Base-by-base conservation (phyloP, 2,329 filamentous ascomycete genomes). In the Fonsecaea nubica region DNA sequence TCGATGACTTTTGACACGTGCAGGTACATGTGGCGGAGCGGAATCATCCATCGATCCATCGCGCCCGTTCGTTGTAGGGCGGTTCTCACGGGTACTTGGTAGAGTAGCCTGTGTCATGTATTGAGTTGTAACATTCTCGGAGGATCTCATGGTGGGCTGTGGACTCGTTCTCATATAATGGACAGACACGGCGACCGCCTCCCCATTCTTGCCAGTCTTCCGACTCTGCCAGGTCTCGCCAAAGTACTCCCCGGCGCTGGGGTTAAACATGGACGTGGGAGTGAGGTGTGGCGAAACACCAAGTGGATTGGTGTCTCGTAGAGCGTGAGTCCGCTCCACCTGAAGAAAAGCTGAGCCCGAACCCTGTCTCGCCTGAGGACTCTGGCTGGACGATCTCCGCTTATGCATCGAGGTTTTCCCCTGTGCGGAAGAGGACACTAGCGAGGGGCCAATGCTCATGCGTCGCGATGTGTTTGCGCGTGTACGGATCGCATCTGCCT, bases 1-100 rank as follows among this genome's bases (percentile, higher is more conserved):
- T 68, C 79, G 78, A 65, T 79, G 77, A 69, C 76, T 76, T 66
- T 74, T 72, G 21, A 75, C 76, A 36, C 73, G 73, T 5, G 72
- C 71, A 1, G 69, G 71, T n/a, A 25, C 52, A 52, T 36, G 62
- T 6, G 57, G 38, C 18, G 30, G 8, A 21, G 53, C 8, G 13
- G 61, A 5, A 4, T 57, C 7, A 12, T 62, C 58, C 13, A 53
- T 60, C 35, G 57, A 40, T 18, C 36, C 56, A 36, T 66, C 66
- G 32, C 50, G 55, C n/a, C n/a, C 52, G 9, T 30, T 50, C 21
- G 62, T 53, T 15, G 50, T 45, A 12, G 63, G 67, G 21, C 40
- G 57, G 52, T 13, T 55, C 50, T 69, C 64, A 15, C 57, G 64
- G 13, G 67, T 63, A 8, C 35, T 52, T 9, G 65, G 57, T n/a